phyloP scores from a whole-genome alignment of 306 rosid genomes.

The Luffa acutangula region DNA sequence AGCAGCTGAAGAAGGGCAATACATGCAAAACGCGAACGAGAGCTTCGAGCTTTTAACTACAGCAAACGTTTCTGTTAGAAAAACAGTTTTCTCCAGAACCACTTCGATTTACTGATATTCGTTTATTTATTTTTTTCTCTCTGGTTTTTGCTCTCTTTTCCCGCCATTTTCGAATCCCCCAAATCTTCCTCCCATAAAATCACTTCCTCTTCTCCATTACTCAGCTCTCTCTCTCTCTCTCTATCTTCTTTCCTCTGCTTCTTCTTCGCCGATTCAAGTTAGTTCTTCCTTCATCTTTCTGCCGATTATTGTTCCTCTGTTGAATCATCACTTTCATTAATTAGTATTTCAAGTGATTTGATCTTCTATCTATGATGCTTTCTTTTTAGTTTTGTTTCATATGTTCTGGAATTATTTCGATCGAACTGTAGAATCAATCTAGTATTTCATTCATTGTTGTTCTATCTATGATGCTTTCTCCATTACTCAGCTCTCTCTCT shows the following conservation, averaged over 20 bases:
- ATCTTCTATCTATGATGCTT: background rate
- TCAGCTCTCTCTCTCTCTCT: background rate
- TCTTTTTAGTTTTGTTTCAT: background rate
- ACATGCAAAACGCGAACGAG: background rate
- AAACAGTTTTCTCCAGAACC: background rate
- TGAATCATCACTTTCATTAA: background rate
- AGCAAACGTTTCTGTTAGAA: background rate
- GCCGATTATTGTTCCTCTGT: background rate
- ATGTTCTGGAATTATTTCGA: background rate
- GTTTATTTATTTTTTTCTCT: background rate
- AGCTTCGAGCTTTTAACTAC: background rate
- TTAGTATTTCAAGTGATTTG: background rate
- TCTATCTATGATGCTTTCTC: too few relatives aligned
- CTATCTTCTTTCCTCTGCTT: too few relatives aligned
- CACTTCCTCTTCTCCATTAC: background rate
- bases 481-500: too few relatives aligned
- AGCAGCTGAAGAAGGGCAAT: background rate
- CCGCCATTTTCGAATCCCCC: background rate
- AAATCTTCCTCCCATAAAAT: background rate
- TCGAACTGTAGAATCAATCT: background rate
- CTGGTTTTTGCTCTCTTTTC: slow-evolving; percentile 1
- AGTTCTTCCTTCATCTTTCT: background rate
- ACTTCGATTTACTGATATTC: background rate
- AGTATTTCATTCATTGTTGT: too few relatives aligned
- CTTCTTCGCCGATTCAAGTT: too few relatives aligned